Evolutionary conservation across 768 basidiomycete genomes (phyloP), one percentile per base, ranked within the genome.

Genomic region (Epithele typhae): DNA sequence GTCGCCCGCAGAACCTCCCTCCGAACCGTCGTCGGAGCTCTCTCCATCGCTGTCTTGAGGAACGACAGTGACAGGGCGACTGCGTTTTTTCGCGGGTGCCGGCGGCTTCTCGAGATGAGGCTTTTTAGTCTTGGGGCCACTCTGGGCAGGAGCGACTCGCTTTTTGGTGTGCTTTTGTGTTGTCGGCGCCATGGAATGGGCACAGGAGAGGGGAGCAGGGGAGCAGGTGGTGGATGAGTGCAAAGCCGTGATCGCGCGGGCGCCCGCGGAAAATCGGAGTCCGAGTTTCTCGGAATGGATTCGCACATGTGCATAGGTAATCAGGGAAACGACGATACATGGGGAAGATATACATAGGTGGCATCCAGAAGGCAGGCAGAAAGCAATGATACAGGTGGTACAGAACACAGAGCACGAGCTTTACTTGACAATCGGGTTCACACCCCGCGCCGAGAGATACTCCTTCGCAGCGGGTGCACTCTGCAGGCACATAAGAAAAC

Each of bases 381-480:
- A n/a, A n/a, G n/a, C n/a, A n/a, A n/a, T n/a, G n/a, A n/a, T n/a
- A n/a, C n/a, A n/a, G n/a, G n/a, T n/a, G n/a, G n/a, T n/a, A n/a
- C n/a, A n/a, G n/a, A n/a, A n/a, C n/a, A n/a, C n/a, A n/a, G n/a
- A n/a, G n/a, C 24, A 25, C 11, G 25, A 41, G 39, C 14, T 39
- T 54, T 41, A 68, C 43, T 64, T 68, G 34, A 68, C 65, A 15
- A 68, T 64, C 1, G 67, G 67, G 38, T 67, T 67, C 2, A 68
- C 67, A 1, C 67, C 67, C 9, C 76, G 52, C 25, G 81, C 83
- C 18, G 82, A 73, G 7, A 90, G 68, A 62, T 89, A 87, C 25
- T 89, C 87, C 57, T 88, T 88, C 9, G 85, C 86, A 4, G 78
- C 74, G 46, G 84, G 77, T 1, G 77, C 60, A 54, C 80, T 87